Conservation (phyloP, 495 filamentous ascomycete genomes). For the Copromyces sp. region DNA sequence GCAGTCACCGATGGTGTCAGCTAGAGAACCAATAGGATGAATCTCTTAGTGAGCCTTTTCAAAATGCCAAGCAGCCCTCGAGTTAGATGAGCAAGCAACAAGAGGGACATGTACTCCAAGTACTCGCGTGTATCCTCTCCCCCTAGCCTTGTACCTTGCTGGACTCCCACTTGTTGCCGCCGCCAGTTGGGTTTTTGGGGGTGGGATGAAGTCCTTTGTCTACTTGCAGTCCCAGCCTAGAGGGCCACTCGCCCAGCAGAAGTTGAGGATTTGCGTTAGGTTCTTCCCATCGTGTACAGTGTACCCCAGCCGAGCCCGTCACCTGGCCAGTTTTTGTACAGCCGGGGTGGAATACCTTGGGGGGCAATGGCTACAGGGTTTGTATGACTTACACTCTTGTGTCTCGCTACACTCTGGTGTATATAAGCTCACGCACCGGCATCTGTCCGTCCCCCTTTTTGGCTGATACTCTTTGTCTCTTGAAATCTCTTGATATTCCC, state of each 20-base stretch:
- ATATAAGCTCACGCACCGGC: background rate
- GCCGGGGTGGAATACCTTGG: background rate
- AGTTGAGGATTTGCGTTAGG: background rate
- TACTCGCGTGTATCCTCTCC: background rate
- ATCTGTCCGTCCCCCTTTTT: background rate
- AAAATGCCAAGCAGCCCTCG: conserved; percentile 7
- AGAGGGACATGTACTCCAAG: background rate
- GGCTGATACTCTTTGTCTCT: background rate
- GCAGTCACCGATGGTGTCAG: background rate
- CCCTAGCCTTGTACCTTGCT: background rate
- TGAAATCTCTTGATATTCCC: background rate
- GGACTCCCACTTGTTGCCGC: background rate
- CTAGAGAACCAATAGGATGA: conserved; percentile 18
- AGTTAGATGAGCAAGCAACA: background rate
- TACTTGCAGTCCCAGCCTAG: background rate
- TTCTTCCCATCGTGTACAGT: background rate
- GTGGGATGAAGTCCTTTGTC: background rate
- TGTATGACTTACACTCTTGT: background rate
- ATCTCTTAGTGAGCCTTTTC: conserved; percentile 17
- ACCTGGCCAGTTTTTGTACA: background rate
- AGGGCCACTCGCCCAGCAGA: background rate
- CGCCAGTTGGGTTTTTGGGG: background rate
- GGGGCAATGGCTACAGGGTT: background rate
- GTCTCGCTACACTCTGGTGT: background rate
- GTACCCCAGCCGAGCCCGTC: background rate